Percentiles rank a stretch among this genome's conserved stretches.
phyloP scores from a whole-genome alignment of 495 filamentous ascomycete species.

The Penicillium mononematosum region DNA sequence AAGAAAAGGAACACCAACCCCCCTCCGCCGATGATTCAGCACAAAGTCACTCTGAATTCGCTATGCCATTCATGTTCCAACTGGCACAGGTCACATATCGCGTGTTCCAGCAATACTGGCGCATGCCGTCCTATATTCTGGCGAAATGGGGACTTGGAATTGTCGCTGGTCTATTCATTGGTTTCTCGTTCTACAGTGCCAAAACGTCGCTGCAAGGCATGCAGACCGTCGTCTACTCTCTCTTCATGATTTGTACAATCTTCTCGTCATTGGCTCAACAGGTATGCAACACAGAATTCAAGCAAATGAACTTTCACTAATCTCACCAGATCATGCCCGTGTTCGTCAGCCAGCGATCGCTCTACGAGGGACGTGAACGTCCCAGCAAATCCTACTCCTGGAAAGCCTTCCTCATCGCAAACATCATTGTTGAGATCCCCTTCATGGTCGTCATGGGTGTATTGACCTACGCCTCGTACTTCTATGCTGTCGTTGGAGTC shows the following conservation, averaged over 20 bases:
- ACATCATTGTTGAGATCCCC: conserved; percentile 57
- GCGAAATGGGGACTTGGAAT: conserved; percentile 37
- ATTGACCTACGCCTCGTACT: conserved; percentile 48
- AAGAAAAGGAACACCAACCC: conserved; percentile 46
- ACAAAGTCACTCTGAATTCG: conserved; percentile 36
- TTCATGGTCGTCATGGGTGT: conserved; percentile 46
- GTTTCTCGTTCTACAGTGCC: conserved; percentile 56
- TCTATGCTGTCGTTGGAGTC: conserved; percentile 45
- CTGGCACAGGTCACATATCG: conserved; percentile 45
- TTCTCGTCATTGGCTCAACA: conserved; percentile 55
- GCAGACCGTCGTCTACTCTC: conserved; percentile 54
- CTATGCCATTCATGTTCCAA: conserved; percentile 51
- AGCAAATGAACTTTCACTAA: conserved; percentile 2
- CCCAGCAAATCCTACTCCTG: conserved; percentile 68
- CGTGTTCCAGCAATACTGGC: conserved; percentile 54
- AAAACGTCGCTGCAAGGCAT: conserved; percentile 48
- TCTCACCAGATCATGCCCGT: conserved; percentile 59
- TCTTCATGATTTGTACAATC: conserved; percentile 61
- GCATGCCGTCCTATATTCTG: conserved; percentile 50
- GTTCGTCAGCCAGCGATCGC: conserved; percentile 59
- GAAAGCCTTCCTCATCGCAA: conserved; percentile 64
- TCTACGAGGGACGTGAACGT: conserved; percentile 68
- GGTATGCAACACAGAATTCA: conserved; percentile 24
- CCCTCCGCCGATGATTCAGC: conserved; percentile 26
- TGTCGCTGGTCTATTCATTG: conserved; percentile 56